Evolutionary conservation across 2,329 filamentous ascomycete genomes (phyloP).

Genomic region (Acrodontium crateriforme): DNA sequence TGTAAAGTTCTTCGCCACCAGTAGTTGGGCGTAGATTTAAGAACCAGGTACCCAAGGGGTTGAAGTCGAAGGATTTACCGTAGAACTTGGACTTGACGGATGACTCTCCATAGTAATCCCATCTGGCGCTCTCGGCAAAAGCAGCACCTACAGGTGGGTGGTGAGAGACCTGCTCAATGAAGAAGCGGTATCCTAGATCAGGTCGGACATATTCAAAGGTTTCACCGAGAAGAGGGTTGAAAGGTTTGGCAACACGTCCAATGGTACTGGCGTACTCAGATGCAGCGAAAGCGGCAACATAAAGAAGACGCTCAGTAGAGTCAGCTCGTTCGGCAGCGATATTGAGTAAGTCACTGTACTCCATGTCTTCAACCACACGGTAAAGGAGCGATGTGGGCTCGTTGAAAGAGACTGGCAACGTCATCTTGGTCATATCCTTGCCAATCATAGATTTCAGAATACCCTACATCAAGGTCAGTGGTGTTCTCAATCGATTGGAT

Average conservation of each 20-base stretch:
- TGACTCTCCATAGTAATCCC: conserved; percentile 94
- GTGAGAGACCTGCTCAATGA: conserved; percentile 96
- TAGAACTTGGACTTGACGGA: conserved; percentile 95
- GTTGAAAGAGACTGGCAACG: conserved; percentile 93
- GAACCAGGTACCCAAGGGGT: conserved; percentile 95
- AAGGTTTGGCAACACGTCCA: conserved; percentile 91
- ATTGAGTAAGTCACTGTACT: conserved; percentile 87
- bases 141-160: conserved; percentile 91
- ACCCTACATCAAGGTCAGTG: conserved; percentile 42
- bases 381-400: conserved; percentile 93
- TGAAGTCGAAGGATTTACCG: conserved; percentile 93
- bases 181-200: conserved; percentile 96
- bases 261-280: conserved; percentile 97
- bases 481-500: conserved; percentile 1
- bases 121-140: conserved; percentile 80
- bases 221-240: conserved; percentile 91
- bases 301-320: conserved; percentile 82
- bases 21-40: conserved; percentile 63
- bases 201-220: conserved; percentile 93
- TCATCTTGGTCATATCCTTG: conserved; percentile 99
- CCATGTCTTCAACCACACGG: conserved; percentile 93
- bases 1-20: conserved; percentile 70
- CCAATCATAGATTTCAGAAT: conserved; percentile 99
- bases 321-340: conserved; percentile 72
- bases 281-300: conserved; percentile 88